Conservation (phyloP, 345 rosid species). For the Clarkia xantiana region DNA sequence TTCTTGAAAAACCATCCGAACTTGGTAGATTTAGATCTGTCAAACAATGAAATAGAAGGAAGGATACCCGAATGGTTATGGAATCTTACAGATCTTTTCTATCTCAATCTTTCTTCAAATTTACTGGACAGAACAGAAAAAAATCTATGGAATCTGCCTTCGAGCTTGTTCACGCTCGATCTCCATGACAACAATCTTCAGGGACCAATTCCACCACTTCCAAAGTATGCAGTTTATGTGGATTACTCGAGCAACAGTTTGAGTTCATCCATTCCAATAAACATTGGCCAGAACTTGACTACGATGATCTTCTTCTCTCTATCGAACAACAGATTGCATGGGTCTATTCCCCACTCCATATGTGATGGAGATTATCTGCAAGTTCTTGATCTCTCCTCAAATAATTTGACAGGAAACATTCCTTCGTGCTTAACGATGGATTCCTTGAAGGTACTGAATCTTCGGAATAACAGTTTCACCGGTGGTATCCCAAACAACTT, state of each 20-base stretch:
- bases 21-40: conserved; percentile 19
- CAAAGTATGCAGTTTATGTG: background rate
- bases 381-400: too few species aligned
- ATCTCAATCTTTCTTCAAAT: conserved; percentile 19
- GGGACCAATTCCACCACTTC: background rate
- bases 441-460: conserved; percentile 7
- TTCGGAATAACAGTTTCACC: background rate
- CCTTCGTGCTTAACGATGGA: conserved; percentile 7
- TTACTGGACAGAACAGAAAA: background rate
- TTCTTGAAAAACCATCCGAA: conserved; percentile 11
- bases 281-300: fast-evolving
- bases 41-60: conserved; percentile 24
- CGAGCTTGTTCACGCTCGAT: background rate
- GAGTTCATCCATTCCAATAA: background rate
- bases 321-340: background rate
- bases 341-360: conserved; percentile 4
- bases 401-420: background rate
- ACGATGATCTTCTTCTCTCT: background rate
- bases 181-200: background rate
- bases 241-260: conserved; percentile 9
- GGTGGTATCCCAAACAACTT: conserved; percentile 12
- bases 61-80: conserved; percentile 36
- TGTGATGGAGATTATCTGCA: conserved; percentile 1
- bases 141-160: too few species aligned
- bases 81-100: background rate